phyloP scores from a whole-genome alignment of 257 asterid genomes.

The Solanum dulcamara region DNA sequence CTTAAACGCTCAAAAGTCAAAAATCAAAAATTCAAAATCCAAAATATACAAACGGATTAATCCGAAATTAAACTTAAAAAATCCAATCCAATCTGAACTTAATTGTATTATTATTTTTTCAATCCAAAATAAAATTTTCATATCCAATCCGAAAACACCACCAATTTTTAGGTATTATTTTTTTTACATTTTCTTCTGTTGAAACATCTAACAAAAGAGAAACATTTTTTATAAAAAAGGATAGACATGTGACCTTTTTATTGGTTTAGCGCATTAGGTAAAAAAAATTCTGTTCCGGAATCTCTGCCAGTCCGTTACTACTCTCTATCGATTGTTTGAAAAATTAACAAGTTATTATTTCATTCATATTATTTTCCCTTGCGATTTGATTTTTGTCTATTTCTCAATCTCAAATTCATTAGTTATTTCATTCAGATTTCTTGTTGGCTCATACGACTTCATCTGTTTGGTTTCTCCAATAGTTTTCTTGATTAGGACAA shows the following conservation, averaged over 20 bases:
- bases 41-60: too few relatives aligned
- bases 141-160: too few relatives aligned
- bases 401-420: background rate
- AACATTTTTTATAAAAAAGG: too few relatives aligned
- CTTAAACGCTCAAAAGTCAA: too few relatives aligned
- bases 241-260: background rate
- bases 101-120: too few relatives aligned
- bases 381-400: background rate
- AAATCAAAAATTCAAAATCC: too few relatives aligned
- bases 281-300: background rate
- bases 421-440: background rate
- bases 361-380: background rate
- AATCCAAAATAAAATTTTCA: too few relatives aligned
- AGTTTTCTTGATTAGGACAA: background rate
- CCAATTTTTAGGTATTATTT: too few relatives aligned
- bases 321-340: background rate
- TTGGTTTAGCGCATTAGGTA: background rate
- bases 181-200: too few relatives aligned
- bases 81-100: too few relatives aligned
- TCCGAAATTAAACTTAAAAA: too few relatives aligned
- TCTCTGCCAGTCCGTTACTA: background rate
- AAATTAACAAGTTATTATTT: background rate
- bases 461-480: background rate
- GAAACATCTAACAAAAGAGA: too few relatives aligned
- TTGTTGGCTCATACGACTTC: background rate